Evolutionary conservation across 2,329 filamentous ascomycete genomes (phyloP).

Genomic region (Aspergillus sp.): DNA sequence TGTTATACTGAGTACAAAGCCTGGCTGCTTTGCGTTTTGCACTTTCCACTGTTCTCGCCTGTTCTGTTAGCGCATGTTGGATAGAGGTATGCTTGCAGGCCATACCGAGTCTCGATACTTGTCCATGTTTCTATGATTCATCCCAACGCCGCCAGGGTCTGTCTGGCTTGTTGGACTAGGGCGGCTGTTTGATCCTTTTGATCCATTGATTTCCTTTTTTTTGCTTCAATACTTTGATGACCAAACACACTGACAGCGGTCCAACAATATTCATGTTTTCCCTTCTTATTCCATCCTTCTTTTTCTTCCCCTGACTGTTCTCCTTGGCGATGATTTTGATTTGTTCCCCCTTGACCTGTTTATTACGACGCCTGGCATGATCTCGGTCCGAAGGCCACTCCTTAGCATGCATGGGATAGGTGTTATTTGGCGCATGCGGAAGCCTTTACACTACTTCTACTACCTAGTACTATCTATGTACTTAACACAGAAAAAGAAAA

Average conservation of each 20-base stretch:
- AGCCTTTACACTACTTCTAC: neutral
- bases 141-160: neutral
- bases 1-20: slow-evolving; percentile 26
- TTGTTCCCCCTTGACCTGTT: neutral
- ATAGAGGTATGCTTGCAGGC: neutral
- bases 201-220: neutral
- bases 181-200: neutral
- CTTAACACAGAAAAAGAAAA: slow-evolving; percentile 13
- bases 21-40: slow-evolving; percentile 36
- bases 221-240: neutral
- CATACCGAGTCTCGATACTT: neutral
- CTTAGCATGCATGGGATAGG: slow-evolving; percentile 40
- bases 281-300: slow-evolving; percentile 9
- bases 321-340: slow-evolving; percentile 5
- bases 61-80: slow-evolving; percentile 11
- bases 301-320: slow-evolving; percentile 7
- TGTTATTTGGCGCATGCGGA: slow-evolving; percentile 37
- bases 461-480: slow-evolving; percentile 19
- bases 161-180: neutral
- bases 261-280: neutral
- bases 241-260: slow-evolving; percentile 4
- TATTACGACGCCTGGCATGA: slow-evolving; percentile 32
- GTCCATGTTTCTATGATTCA: neutral
- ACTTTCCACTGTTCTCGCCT: slow-evolving; percentile 12
- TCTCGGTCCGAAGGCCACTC: slow-evolving; percentile 27